Evolutionary conservation across 305 asterid species (phyloP).

Genomic region (Fraxinus nigra): DNA sequence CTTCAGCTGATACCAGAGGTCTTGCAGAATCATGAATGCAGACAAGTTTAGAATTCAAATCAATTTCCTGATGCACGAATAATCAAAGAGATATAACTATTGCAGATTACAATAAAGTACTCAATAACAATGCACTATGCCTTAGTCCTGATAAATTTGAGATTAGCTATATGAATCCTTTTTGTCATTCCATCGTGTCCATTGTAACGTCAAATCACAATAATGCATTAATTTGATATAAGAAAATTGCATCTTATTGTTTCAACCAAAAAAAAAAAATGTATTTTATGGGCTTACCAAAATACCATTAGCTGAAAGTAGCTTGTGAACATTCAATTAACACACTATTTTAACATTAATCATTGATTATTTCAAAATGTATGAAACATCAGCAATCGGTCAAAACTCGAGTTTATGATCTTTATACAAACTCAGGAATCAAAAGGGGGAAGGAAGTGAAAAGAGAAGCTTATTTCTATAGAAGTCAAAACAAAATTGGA

Average conservation of each 20-base stretch:
- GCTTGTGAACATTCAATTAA: not conserved
- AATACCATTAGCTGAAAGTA: not conserved
- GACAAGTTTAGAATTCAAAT: slow-evolving; percentile 67
- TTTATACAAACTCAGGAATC: not conserved
- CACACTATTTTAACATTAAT: not conserved
- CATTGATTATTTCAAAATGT: not conserved
- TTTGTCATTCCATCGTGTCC: not conserved
- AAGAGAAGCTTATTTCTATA: not conserved
- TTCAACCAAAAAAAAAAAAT: not conserved
- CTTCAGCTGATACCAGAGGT: slow-evolving; percentile 72
- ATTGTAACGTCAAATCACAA: not conserved
- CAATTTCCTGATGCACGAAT: slow-evolving; percentile 55
- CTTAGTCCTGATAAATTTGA: not conserved
- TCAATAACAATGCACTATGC: not conserved
- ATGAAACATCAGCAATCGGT: not conserved
- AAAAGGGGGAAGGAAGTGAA: not conserved
- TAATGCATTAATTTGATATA: not conserved
- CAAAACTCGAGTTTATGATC: not conserved
- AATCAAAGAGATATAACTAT: slow-evolving; percentile 16
- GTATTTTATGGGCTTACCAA: not conserved
- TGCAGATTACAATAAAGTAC: not conserved
- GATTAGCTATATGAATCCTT: not conserved
- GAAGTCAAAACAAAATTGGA: not conserved
- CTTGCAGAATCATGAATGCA: slow-evolving; percentile 98
- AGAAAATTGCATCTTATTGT: not conserved